Evolutionary conservation across 495 filamentous ascomycete genomes (phyloP).

Genomic region (Thozetella sp.): DNA sequence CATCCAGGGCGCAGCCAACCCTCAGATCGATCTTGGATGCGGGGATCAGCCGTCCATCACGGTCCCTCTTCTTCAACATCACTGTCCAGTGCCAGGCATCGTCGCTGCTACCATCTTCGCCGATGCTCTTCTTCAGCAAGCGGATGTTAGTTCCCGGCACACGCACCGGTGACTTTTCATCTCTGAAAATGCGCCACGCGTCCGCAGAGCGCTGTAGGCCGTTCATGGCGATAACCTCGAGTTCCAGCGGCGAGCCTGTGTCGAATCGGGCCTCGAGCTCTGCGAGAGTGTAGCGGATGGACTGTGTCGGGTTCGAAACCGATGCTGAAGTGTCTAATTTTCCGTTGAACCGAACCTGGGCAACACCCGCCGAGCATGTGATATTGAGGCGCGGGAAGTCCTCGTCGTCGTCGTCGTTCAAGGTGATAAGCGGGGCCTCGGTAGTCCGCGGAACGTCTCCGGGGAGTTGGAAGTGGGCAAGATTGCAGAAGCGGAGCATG

Average conservation of each 20-base stretch:
- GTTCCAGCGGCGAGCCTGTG: slow-evolving; percentile 12
- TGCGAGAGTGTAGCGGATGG: no score
- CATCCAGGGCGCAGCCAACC: neutral
- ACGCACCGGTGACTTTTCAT: slow-evolving; percentile 10
- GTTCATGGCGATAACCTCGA: slow-evolving; percentile 16
- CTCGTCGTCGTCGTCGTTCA: no score
- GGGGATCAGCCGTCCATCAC: neutral
- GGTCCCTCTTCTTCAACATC: slow-evolving; percentile 2
- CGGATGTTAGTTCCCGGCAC: slow-evolving; percentile 21
- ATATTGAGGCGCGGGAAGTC: no score
- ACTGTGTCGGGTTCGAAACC: slow-evolving; percentile 11
- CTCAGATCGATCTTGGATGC: slow-evolving; percentile 3
- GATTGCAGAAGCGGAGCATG: slow-evolving; percentile 27
- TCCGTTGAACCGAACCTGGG: no score
- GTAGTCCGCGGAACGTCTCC: slow-evolving; percentile 17
- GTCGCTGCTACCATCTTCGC: slow-evolving; percentile 7
- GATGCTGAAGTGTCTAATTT: no score
- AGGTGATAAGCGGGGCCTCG: slow-evolving; percentile 8
- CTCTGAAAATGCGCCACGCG: slow-evolving; percentile 23
- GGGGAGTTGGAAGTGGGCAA: slow-evolving; percentile 36
- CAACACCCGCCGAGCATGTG: no score
- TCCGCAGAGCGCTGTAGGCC: slow-evolving; percentile 12
- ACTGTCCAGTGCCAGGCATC: slow-evolving; percentile 10
- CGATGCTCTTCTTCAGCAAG: slow-evolving; percentile 19
- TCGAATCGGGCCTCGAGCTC: slow-evolving; percentile 11